Evolutionary conservation across 176 grass and related monocot species (phyloP).

Genomic region (Neostapfia colusana): DNA sequence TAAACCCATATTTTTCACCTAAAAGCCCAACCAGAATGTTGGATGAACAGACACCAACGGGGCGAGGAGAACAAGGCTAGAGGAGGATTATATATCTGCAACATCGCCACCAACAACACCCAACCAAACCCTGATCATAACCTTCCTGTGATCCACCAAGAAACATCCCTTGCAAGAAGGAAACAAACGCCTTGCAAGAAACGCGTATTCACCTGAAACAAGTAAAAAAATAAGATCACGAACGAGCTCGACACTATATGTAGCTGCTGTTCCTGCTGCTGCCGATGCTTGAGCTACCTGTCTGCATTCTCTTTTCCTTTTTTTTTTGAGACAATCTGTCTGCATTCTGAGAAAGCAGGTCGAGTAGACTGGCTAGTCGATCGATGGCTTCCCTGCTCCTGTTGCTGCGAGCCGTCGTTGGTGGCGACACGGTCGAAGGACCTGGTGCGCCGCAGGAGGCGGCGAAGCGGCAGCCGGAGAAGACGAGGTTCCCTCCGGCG

Average conservation of each 20-base stretch:
- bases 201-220: conserved; percentile 37
- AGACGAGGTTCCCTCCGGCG: background rate
- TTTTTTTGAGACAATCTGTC: too few species aligned
- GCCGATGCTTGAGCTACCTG: background rate
- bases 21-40: conserved; percentile 23
- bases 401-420: conserved; percentile 51
- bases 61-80: background rate
- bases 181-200: conserved; percentile 45
- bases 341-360: background rate
- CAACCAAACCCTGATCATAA: conserved; percentile 25
- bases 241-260: conserved; percentile 28
- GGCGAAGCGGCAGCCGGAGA: conserved; percentile 2
- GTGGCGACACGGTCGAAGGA: background rate
- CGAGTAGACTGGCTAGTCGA: background rate
- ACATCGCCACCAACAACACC: conserved; percentile 6
- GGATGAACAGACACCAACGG: conserved; percentile 47
- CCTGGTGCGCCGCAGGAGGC: background rate
- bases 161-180: conserved; percentile 29
- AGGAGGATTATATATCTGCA: background rate
- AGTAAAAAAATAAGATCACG: conserved; percentile 15
- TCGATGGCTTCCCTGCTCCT: conserved; percentile 72
- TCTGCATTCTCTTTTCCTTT: background rate
- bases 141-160: conserved; percentile 37
- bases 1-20: background rate
- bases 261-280: background rate